Evolutionary conservation across 148 eudicot species (phyloP), one percentile per base, ranked within the genome.

Genomic region (Gaultheria prostrata): DNA sequence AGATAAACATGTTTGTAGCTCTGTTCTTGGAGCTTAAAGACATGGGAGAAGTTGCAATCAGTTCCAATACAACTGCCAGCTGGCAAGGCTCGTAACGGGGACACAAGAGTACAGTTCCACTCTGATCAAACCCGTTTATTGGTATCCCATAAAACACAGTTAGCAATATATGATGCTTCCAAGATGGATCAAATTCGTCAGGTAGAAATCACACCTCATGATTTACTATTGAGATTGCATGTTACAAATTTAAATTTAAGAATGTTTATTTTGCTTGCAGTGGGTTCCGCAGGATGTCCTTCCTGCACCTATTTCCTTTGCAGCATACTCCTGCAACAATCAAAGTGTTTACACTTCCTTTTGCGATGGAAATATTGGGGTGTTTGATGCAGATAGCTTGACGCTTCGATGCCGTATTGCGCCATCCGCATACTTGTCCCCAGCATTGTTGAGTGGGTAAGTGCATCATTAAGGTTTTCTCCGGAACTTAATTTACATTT

Each of bases 211-310:
- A n/a, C 69, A 75, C 72, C 81, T 76, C 53, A 49, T 10, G 14
- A 18, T 73, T 21, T 73, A 43, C 76, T 65, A 69, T 81, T 33
- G 21, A 77, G 32, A 24, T 35, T 39, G 33, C 18, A 21, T 57
- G 8, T 48, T 43, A 10, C 63, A 35, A 45, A 80, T 30, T 26
- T 54, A 45, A 67, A 28, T 49, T 63, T 84, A 56, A 85, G 71
- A 71, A n/a, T 83, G 71, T 43, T 71, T 30, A 79, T 50, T 87
- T 50, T 18, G 26, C 70, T 77, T 87, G 86, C 87, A 95, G 98
- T 95, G 98, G 98, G 87, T 93, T 67, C 98, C 97, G 18, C 98
- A 93, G 88, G 97, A 92, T 77, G 86, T 70, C 77, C 90, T 92
- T 61, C 87, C 92, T 28, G 92, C 94, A 17, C 94, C 98, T 48